Conservation (phyloP, 2,329 filamentous ascomycete species). For the Seiridium cupressi region DNA sequence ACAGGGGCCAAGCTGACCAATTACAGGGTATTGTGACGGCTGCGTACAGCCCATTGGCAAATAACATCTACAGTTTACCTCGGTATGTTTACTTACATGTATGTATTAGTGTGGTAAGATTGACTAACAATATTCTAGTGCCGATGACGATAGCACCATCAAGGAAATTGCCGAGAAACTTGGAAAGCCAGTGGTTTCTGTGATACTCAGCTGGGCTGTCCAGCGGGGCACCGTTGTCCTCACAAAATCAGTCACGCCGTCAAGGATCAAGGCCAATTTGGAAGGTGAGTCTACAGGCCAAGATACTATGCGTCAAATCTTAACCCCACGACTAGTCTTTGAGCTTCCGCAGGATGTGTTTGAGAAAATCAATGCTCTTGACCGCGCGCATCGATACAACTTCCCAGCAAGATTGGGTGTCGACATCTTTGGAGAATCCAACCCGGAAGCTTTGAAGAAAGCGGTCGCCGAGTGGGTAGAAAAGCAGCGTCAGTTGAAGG, state of each 20-base stretch:
- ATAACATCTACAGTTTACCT: constrained; percentile 39
- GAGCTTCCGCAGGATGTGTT: constrained; percentile 28
- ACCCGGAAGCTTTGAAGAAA: constrained; percentile 21
- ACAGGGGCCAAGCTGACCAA: background rate
- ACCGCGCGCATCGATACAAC: constrained; percentile 39
- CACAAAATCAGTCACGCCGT: constrained; percentile 52
- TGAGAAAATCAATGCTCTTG: constrained; percentile 34
- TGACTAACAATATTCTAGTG: background rate
- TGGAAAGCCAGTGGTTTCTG: constrained; percentile 48
- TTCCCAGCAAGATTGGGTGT: constrained; percentile 39
- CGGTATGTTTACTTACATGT: constrained; percentile 25
- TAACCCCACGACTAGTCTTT: constrained; percentile 1
- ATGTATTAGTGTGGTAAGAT: background rate
- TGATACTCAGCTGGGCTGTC: constrained; percentile 54
- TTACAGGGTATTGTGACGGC: background rate
- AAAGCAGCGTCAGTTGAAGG: too few relatives aligned
- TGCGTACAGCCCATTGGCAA: constrained; percentile 57
- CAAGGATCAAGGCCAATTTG: constrained; percentile 48
- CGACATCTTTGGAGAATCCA: constrained; percentile 41
- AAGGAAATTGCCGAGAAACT: constrained; percentile 51
- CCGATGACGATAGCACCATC: constrained; percentile 38
- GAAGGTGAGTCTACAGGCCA: constrained; percentile 10
- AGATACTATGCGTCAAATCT: background rate
- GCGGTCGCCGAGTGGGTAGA: too few relatives aligned
- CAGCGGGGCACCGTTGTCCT: constrained; percentile 52